Evolutionary conservation across 2,329 filamentous ascomycete genomes (phyloP).

Genomic region (Paracorniculantispora psalliotae): DNA sequence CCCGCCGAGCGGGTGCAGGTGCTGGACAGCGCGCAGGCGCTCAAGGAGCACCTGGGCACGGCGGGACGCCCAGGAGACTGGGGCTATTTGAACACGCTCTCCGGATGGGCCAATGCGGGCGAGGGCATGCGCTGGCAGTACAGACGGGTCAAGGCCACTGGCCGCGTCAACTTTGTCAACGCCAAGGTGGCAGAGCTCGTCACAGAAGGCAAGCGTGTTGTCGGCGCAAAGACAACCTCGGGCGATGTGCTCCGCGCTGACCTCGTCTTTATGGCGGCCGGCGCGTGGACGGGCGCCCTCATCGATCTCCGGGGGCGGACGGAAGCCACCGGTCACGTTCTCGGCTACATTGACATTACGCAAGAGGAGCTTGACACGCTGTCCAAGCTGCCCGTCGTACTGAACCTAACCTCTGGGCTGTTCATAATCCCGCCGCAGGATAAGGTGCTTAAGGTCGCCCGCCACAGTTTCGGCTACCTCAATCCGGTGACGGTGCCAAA

Average conservation of each 20-base stretch:
- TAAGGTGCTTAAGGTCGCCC: conserved; percentile 61
- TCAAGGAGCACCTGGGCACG: conserved; percentile 42
- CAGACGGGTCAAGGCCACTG: conserved; percentile 46
- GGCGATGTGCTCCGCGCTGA: conserved; percentile 50
- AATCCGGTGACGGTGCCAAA: conserved; percentile 40
- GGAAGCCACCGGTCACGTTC: conserved; percentile 73
- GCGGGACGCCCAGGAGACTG: conserved; percentile 52
- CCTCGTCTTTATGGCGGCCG: conserved; percentile 74
- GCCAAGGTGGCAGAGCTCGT: conserved; percentile 43
- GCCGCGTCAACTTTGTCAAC: conserved; percentile 51
- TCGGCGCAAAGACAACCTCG: conserved; percentile 46
- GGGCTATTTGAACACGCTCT: conserved; percentile 69
- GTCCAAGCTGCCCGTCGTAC: conserved; percentile 61
- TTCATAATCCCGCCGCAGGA: conserved; percentile 68
- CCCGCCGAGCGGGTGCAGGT: conserved; percentile 37
- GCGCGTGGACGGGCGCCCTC: conserved; percentile 78
- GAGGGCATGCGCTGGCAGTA: conserved; percentile 62
- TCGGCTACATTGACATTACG: conserved; percentile 74
- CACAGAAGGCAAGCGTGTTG: conserved; percentile 35
- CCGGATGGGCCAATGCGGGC: conserved; percentile 78
- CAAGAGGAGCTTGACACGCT: conserved; percentile 64
- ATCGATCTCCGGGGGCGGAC: conserved; percentile 73
- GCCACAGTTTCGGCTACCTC: conserved; percentile 65
- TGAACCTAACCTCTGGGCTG: conserved; percentile 66
- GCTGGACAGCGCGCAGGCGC: conserved; percentile 39